Percentiles rank a stretch among this genome's conserved stretches.
Conservation (phyloP, 2,329 filamentous ascomycete species). For the Ceratocystis papillata region DNA sequence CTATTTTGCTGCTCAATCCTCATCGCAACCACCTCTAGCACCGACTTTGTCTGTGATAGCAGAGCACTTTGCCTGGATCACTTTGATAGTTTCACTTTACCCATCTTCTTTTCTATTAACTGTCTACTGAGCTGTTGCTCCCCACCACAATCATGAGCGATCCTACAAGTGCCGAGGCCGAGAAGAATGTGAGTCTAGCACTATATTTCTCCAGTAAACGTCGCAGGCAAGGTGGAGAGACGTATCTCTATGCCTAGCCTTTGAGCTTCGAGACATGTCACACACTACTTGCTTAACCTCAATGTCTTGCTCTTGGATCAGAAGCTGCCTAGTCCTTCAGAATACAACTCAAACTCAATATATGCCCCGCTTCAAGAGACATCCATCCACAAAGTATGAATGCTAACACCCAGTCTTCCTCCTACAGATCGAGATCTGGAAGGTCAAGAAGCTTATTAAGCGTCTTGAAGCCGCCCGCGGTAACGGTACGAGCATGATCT, state of each 20-base stretch:
- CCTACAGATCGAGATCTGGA: conserved; percentile 67
- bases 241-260: neutral
- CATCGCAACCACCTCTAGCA: conserved; percentile 23
- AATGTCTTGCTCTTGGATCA: neutral
- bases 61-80: conserved; percentile 21
- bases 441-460: conserved; percentile 99
- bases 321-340: neutral
- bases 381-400: neutral
- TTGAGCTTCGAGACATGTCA: neutral
- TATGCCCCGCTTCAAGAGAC: neutral
- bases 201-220: neutral
- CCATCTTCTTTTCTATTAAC: conserved; percentile 18
- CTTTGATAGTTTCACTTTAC: conserved; percentile 1
- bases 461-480: conserved; percentile 91
- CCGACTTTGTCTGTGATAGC: conserved; percentile 26
- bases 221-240: neutral
- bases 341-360: neutral
- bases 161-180: conserved; percentile 77
- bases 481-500: conserved; percentile 99
- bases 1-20: conserved; percentile 14
- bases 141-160: conserved; percentile 62
- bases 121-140: conserved; percentile 26
- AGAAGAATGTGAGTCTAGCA: conserved; percentile 67
- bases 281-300: neutral
- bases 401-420: neutral